Percentiles rank a stretch among this genome's conserved stretches.
Conservation (phyloP, 2,329 filamentous ascomycete species). For the Aspergillus quadrilineatus region DNA sequence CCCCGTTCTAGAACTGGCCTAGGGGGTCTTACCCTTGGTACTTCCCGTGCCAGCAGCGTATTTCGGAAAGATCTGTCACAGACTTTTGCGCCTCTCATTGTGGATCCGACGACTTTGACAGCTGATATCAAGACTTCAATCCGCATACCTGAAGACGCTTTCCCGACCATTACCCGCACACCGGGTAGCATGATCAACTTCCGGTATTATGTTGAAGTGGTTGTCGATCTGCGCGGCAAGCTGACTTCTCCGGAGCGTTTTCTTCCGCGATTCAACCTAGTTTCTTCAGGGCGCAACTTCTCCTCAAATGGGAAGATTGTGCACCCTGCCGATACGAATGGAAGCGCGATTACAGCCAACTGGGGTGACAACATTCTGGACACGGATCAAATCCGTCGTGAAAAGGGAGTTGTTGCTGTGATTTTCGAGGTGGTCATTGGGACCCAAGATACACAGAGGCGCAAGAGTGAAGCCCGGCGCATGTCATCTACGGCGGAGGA, state of each 20-base stretch:
- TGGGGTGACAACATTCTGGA: slow-evolving; percentile 70
- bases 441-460: slow-evolving; percentile 70
- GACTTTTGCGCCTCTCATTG: slow-evolving; percentile 80
- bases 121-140: slow-evolving; percentile 80
- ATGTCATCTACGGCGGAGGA: slow-evolving; percentile 31
- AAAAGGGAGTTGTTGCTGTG: slow-evolving; percentile 88
- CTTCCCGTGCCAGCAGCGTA: slow-evolving; percentile 82
- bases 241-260: slow-evolving; percentile 71
- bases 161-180: slow-evolving; percentile 86
- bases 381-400: slow-evolving; percentile 78
- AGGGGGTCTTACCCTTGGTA: slow-evolving; percentile 80
- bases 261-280: slow-evolving; percentile 56
- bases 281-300: slow-evolving; percentile 45
- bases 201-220: slow-evolving; percentile 88
- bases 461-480: slow-evolving; percentile 43
- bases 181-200: slow-evolving; percentile 95
- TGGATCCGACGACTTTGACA: slow-evolving; percentile 75
- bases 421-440: slow-evolving; percentile 85
- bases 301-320: slow-evolving; percentile 41
- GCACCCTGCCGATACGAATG: slow-evolving; percentile 32
- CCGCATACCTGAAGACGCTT: slow-evolving; percentile 82
- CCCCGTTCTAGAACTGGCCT: slow-evolving; percentile 84
- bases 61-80: slow-evolving; percentile 95
- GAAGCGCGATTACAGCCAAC: slow-evolving; percentile 40
- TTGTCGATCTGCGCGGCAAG: slow-evolving; percentile 88